Evolutionary conservation across 306 rosid genomes (phyloP).

Genomic region (Chamaecrista fasciculata): DNA sequence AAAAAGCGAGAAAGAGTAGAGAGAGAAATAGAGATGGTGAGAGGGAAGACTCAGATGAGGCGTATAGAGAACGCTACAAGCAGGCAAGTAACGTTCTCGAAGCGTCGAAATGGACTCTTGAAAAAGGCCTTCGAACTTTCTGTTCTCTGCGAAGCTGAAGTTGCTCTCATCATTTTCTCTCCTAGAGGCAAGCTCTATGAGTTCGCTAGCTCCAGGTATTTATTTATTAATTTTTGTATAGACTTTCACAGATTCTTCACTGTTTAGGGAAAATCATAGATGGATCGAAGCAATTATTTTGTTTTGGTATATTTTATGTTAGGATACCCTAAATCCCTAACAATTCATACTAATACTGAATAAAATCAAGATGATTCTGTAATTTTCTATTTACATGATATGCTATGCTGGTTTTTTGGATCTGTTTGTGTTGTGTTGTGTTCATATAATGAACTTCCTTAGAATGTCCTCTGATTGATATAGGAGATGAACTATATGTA

Average conservation of each 20-base stretch:
- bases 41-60: conserved; percentile 89
- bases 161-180: conserved; percentile 46
- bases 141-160: conserved; percentile 68
- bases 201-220: conserved; percentile 44
- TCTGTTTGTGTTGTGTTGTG: too few relatives aligned
- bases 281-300: too few relatives aligned
- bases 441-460: too few relatives aligned
- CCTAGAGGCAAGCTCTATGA: conserved; percentile 52
- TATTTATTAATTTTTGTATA: too few relatives aligned
- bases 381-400: not conserved
- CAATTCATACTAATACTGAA: not conserved
- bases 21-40: conserved; percentile 54
- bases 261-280: too few relatives aligned
- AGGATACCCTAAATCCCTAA: not conserved
- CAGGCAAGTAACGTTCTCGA: conserved; percentile 84
- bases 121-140: conserved; percentile 94
- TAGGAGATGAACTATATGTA: not conserved
- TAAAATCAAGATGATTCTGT: not conserved
- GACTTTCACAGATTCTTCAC: too few relatives aligned
- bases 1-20: not conserved
- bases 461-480: too few relatives aligned
- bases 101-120: conserved; percentile 73
- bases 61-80: conserved; percentile 90
- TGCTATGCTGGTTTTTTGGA: too few relatives aligned
- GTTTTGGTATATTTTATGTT: not conserved